Evolutionary conservation across 441 rosid genomes (phyloP).

Genomic region (Kokia cookei): DNA sequence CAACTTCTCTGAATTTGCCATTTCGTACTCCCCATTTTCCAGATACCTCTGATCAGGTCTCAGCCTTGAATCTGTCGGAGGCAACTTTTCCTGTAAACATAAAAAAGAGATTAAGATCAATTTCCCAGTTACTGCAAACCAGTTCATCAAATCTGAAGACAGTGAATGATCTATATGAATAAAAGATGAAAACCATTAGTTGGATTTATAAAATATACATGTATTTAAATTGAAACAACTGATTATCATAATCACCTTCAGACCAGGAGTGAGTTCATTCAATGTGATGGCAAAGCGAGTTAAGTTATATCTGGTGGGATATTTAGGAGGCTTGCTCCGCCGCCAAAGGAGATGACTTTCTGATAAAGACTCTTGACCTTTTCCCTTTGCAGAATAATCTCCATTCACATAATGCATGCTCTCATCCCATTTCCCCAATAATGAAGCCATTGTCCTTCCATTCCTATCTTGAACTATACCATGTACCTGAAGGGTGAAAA

Average conservation of each 20-base stretch:
- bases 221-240: no score
- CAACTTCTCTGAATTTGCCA: constrained; percentile 86
- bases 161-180: not conserved
- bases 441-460: constrained; percentile 63
- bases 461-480: constrained; percentile 66
- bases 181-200: no score
- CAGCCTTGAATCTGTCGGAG: constrained; percentile 88
- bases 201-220: no score
- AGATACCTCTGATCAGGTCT: constrained; percentile 74
- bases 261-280: constrained; percentile 69
- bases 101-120: not conserved
- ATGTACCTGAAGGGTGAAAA: constrained; percentile 47
- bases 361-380: constrained; percentile 45
- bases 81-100: constrained; percentile 54
- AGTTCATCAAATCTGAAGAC: not conserved
- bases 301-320: constrained; percentile 69
- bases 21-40: constrained; percentile 77
- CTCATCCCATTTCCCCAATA: constrained; percentile 93
- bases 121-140: not conserved
- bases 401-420: constrained; percentile 63
- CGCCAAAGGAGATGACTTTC: constrained; percentile 60
- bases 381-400: constrained; percentile 52
- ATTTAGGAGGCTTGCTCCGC: constrained; percentile 52
- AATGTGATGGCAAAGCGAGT: constrained; percentile 73
- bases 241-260: constrained; percentile 37